Base-by-base conservation (phyloP, 2,329 filamentous ascomycete species). In the Pleoardoris graminearum region DNA sequence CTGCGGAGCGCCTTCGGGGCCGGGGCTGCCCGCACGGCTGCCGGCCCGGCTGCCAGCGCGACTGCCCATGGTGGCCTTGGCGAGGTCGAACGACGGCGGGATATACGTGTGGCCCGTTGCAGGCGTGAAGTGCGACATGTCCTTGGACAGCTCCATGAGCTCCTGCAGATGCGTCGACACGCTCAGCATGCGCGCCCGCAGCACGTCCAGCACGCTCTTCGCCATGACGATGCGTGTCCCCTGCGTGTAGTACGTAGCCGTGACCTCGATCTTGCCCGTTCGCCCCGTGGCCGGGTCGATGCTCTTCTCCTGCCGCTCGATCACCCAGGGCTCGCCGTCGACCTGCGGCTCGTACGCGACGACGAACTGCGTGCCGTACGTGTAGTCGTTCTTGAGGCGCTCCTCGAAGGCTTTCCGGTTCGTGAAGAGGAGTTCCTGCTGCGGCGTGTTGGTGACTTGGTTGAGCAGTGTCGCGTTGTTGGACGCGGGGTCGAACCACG, bases 181-280 rank as follows among this genome's bases (percentile, higher is more conserved):
- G 6, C 80, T 79, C 23, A 86, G 76, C 66, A 84, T 74, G 56
- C 81, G 74, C 55, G 77, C 77, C 30, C 80, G 79, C 7, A 87
- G 70, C 6, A 87, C 76, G 60, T 84, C 83, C 33, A 79, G 77
- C 45, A 86, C 75, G 8, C 80, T 82, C 1, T 85, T 84, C 11
- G 85, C 84, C 77, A 85, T 84, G 61, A 82, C 83, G 36, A 87
- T 78, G 44, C 77, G 79, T 48, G 83, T 80, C 1, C 81, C 82
- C n/a, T 85, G 77, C 8, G 85, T 76, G 63, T 83, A 87, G 68
- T 83, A 87, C 2, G 82, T 83, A 11, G 77, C 80, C 41, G 85
- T 70, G 5, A 82, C 75, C 23, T 76, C 77, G 33, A 37, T 47
- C 23, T 83, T 74, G 50, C 83, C 78, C 2, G 65, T 80, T 79